Percentiles rank a stretch among this genome's conserved stretches.
Evolutionary conservation across 345 rosid species (phyloP).

Genomic region (Eucalyptus erythrocorys): DNA sequence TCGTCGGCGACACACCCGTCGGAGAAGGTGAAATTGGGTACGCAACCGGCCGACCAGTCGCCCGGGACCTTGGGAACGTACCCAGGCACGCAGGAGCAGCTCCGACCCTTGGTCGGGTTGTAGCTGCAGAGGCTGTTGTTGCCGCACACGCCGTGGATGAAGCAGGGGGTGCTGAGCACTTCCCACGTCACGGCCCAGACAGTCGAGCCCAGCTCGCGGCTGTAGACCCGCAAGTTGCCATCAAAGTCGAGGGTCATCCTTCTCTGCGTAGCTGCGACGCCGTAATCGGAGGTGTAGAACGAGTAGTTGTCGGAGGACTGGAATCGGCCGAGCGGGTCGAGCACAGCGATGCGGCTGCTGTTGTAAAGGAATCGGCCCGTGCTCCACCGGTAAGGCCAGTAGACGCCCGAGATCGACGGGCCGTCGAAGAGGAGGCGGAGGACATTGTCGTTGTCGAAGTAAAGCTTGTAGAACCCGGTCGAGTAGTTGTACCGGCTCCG

Average conservation of each 20-base stretch:
- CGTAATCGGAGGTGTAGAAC: conserved; percentile 7
- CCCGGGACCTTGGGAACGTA: neutral
- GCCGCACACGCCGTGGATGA: conserved; percentile 18
- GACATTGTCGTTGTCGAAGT: conserved; percentile 5
- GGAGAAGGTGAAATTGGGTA: neutral
- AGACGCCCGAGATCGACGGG: neutral
- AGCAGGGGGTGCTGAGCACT: neutral
- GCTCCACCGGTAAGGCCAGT: conserved; percentile 3
- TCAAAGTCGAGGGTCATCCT: conserved; percentile 21
- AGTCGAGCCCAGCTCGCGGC: neutral
- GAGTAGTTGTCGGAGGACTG: conserved; percentile 2
- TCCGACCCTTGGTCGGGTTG: neutral
- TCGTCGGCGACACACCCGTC: neutral
- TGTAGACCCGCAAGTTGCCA: conserved; percentile 23
- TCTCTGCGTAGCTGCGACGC: neutral
- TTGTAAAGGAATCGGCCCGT: neutral
- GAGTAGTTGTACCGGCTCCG: conserved; percentile 11
- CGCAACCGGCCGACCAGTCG: conserved; percentile 19
- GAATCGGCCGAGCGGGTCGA: conserved; percentile 10
- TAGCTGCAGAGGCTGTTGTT: conserved; percentile 13
- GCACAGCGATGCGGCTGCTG: conserved; percentile 4
- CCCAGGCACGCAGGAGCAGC: conserved; percentile 18
- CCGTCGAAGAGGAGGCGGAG: conserved; percentile 3
- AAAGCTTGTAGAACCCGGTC: conserved; percentile 7
- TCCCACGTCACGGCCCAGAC: conserved; percentile 20